A percentile compares a stretch with the other conserved stretches of the same genome.
Evolutionary conservation across 805 yeast genomes (phyloP).

Genomic region (Teunomyces stri): DNA sequence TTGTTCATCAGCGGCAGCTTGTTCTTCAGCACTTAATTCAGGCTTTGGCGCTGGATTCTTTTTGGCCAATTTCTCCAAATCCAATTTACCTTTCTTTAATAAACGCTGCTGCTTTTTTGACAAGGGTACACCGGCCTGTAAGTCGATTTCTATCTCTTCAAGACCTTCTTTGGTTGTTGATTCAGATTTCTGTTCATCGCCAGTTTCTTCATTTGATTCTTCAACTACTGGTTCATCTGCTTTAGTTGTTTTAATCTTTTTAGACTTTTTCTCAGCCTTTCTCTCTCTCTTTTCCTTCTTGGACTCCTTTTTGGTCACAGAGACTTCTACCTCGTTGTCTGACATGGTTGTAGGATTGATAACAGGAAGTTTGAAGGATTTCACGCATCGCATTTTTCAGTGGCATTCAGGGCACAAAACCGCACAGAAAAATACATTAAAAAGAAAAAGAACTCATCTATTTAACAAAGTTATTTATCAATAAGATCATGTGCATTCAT

Average conservation of each 20-base stretch:
- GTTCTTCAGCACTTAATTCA: constrained; percentile 26
- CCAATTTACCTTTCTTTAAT: constrained; percentile 72
- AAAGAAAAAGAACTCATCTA: background rate
- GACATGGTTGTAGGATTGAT: background rate
- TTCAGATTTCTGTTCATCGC: constrained; percentile 6
- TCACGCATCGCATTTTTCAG: constrained; percentile 6
- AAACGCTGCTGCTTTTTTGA: constrained; percentile 78
- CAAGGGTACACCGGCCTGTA: constrained; percentile 71
- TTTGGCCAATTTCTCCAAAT: constrained; percentile 51
- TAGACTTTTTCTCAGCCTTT: constrained; percentile 29
- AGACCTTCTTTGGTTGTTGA: constrained; percentile 49
- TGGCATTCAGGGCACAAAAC: background rate
- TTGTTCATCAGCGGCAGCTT: constrained; percentile 26
- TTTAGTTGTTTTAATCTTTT: constrained; percentile 17
- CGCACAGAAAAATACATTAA: background rate
- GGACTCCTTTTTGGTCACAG: constrained; percentile 13
- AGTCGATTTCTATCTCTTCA: constrained; percentile 67
- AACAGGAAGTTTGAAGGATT: background rate
- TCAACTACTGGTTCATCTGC: constrained; percentile 9
- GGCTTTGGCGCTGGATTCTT: constrained; percentile 42
- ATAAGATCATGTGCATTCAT: background rate
- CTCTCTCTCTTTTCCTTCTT: constrained; percentile 21
- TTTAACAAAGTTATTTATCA: background rate
- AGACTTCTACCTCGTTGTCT: constrained; percentile 1
- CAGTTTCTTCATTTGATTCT: constrained; percentile 9